Evolutionary conservation across 2,329 filamentous ascomycete species (phyloP).

Genomic region (Fusarium sublunatum): DNA sequence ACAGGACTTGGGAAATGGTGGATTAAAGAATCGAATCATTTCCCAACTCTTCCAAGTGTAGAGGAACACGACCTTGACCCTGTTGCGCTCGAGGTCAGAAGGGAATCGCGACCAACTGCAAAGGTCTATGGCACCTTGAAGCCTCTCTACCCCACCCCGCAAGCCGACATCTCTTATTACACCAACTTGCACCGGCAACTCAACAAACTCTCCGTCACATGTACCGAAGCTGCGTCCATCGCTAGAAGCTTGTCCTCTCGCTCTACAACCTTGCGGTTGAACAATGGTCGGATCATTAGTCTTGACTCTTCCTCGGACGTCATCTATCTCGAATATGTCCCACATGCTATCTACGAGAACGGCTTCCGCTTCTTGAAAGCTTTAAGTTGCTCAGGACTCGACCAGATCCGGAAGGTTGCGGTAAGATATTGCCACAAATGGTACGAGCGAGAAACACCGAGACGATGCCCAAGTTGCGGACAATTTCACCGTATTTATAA

Average conservation of each 20-base stretch:
- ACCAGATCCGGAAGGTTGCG: constrained; percentile 54
- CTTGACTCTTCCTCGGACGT: constrained; percentile 48
- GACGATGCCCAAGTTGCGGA: constrained; percentile 51
- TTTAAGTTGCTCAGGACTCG: constrained; percentile 46
- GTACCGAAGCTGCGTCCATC: constrained; percentile 43
- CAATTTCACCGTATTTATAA: constrained; percentile 45
- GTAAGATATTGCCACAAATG: constrained; percentile 58
- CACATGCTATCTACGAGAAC: constrained; percentile 44
- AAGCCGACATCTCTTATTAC: constrained; percentile 52
- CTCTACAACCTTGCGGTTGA: constrained; percentile 41
- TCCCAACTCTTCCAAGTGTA: constrained; percentile 6
- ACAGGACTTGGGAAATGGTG: constrained; percentile 42
- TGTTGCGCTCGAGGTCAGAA: constrained; percentile 40
- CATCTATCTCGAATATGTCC: constrained; percentile 52
- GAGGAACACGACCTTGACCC: constrained; percentile 37
- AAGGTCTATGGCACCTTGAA: constrained; percentile 37
- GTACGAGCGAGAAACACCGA: constrained; percentile 47
- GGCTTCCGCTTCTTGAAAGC: constrained; percentile 44
- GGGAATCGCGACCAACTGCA: constrained; percentile 35
- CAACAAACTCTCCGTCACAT: constrained; percentile 44
- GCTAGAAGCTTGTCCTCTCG: constrained; percentile 37
- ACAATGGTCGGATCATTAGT: constrained; percentile 46
- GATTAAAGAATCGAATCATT: constrained; percentile 11
- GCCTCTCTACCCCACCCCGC: constrained; percentile 44
- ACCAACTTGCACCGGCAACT: constrained; percentile 46